Evolutionary conservation across 352 stramenopile species (phyloP), one percentile per base, ranked within the genome.

Genomic region (Phytophthora citricola): DNA sequence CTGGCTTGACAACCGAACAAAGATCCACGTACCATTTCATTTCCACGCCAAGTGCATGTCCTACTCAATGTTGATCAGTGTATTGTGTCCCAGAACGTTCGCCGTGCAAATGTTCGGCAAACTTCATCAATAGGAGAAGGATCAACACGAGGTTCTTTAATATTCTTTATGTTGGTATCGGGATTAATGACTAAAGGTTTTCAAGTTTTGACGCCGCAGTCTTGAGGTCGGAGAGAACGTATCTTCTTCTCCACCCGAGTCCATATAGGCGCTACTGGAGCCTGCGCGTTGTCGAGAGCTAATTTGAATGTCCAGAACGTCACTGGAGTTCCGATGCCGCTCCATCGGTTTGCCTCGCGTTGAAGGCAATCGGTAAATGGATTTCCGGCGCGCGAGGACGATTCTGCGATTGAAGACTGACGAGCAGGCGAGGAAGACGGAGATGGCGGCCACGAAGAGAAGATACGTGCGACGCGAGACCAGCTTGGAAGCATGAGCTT

Each of bases 391-490:
- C 12, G 82, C 79, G 7, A 92, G 65, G 34, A 92, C 78, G 12
- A 94, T 63, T 63, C 81, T 81, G 11, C 84, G 85, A 34, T 92
- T 91, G 50, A 95, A 83, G 9, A 95, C 60, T 0, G 87, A 92
- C 8, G 87, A 94, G 57, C 86, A 93, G 11, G 86, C 86, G 29
- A 96, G 75, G 58, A 94, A 94, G 8, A 96, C 74, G 1, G 86
- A 79, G 51, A 93, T 94, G 3, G 87, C 83, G 29, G 82, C 86
- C 6, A 96, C 77, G 41, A 94, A 93, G 1, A 94, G 69, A 62
- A 96, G 52, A 66, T 96, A 96, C 29, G 91, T 85, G 34, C 81
- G 83, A 5, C 88, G 83, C 2, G 88, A 92, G 1, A 96, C 83
- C 38, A 96, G 86, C 55, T 94, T 81, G 27, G 85, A 91, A 5